phyloP scores from a whole-genome alignment of 768 basidiomycete genomes.

The Podaxis rugospora region DNA sequence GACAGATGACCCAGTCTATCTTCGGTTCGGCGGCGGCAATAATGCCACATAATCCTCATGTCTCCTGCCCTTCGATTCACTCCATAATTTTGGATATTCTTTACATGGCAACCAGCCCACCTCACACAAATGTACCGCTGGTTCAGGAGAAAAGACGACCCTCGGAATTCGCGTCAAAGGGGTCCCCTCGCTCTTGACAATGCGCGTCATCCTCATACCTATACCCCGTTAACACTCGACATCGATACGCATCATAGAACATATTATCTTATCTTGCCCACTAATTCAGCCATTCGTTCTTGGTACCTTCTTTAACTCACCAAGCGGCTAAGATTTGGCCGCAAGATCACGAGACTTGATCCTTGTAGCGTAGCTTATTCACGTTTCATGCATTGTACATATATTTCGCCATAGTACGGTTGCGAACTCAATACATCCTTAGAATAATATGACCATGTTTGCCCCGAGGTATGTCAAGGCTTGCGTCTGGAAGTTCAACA shows the following conservation, averaged over 20 bases:
- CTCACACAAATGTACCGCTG: neutral
- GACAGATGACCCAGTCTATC: constrained; percentile 53
- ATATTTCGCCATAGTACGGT: neutral
- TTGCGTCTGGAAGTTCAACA: neutral
- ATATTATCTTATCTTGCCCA: too few species aligned
- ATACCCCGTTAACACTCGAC: too few species aligned
- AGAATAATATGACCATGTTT: neutral
- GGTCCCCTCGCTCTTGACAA: too few species aligned
- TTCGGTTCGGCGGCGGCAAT: neutral
- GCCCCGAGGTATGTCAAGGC: neutral
- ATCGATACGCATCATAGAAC: too few species aligned
- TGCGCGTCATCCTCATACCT: too few species aligned
- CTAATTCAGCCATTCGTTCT: too few species aligned
- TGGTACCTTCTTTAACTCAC: too few species aligned
- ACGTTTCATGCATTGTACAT: neutral
- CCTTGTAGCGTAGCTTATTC: neutral
- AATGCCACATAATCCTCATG: neutral
- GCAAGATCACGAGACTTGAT: neutral
- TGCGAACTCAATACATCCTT: too few species aligned
- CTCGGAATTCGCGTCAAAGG: too few species aligned
- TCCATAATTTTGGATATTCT: neutral
- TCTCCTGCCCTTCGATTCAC: neutral
- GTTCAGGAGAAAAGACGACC: too few species aligned
- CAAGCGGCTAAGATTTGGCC: too few species aligned
- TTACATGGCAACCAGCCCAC: neutral